These are phyloP conservation scores for Bretschneidera sinensis DNA, from an alignment of 345 rosid genomes.

Conservation along the genomic window DNA sequence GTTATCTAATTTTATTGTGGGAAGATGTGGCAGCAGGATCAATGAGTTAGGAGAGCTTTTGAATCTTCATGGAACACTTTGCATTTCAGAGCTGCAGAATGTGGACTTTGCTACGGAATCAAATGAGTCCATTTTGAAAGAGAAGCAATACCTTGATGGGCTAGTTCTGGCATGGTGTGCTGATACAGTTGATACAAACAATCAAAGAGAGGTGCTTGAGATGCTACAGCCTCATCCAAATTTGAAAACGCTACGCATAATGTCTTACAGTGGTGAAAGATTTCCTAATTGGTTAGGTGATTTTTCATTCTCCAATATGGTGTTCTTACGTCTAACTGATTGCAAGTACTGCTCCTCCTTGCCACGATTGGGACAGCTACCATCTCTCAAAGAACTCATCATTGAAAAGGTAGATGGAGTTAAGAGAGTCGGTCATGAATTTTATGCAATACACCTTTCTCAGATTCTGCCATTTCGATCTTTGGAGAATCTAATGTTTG, in stretches of 20 bases:
- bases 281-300: conserved; percentile 39
- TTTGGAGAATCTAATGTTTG: conserved; percentile 28
- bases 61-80: conserved; percentile 28
- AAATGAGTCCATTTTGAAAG: conserved; percentile 24
- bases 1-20: conserved; percentile 29
- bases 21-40: conserved; percentile 24
- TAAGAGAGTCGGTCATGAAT: conserved; percentile 26
- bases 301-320: conserved; percentile 21
- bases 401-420: conserved; percentile 26
- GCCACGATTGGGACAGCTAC: conserved; percentile 39
- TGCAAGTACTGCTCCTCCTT: conserved; percentile 30
- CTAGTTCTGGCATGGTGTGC: conserved; percentile 34
- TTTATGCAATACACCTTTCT: conserved; percentile 22
- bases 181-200: conserved; percentile 3
- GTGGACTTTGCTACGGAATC: conserved; percentile 26
- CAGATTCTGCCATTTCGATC: conserved; percentile 30
- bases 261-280: conserved; percentile 26
- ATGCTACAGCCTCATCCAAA: conserved; percentile 36
- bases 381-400: conserved; percentile 28
- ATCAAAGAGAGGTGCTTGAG: conserved; percentile 31
- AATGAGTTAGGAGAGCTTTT: conserved; percentile 28
- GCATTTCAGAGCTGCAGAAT: conserved; percentile 30
- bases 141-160: conserved; percentile 27
- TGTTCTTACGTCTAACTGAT: conserved; percentile 17
- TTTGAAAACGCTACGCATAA: conserved; percentile 28